These are phyloP conservation scores for Naegleria lovaniensis DNA, from an alignment of 208 protist species.

Conservation along the genomic window DNA sequence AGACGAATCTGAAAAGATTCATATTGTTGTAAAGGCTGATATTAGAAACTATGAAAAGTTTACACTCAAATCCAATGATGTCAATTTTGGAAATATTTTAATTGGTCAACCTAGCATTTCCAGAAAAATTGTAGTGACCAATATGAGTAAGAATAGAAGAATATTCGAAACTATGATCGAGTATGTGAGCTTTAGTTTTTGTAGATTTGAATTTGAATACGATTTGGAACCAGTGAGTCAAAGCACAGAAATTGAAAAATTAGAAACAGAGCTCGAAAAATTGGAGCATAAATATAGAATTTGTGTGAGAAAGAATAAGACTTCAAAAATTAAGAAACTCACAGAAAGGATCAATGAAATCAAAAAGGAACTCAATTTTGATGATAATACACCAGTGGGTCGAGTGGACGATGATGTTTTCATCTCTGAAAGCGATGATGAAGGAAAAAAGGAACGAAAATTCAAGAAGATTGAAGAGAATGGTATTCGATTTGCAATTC, in stretches of 20 bases:
- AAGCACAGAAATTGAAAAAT: constrained; percentile 12
- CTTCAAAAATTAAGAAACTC: background rate
- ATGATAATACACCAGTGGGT: background rate
- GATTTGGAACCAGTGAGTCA: constrained; percentile 8
- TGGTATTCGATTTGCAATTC: constrained; percentile 26
- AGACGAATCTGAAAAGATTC: background rate
- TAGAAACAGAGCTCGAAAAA: constrained; percentile 8
- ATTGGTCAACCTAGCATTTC: background rate
- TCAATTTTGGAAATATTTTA: constrained; percentile 24
- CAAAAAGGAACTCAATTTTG: background rate
- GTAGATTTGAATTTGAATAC: constrained; percentile 2
- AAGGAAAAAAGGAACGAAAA: background rate
- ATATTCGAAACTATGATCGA: background rate
- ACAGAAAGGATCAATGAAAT: constrained; percentile 7
- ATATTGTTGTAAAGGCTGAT: constrained; percentile 24
- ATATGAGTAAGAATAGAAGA: background rate
- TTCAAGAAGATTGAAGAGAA: constrained; percentile 10
- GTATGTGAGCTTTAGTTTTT: background rate
- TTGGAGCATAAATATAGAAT: constrained; percentile 18
- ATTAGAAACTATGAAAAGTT: constrained; percentile 25
- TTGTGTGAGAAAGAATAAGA: background rate
- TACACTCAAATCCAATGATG: background rate
- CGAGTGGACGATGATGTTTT: background rate
- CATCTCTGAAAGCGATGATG: background rate
- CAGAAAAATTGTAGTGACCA: background rate